Base-by-base conservation (phyloP, 1,139 yeast species). In the Hyphopichia burtonii region DNA sequence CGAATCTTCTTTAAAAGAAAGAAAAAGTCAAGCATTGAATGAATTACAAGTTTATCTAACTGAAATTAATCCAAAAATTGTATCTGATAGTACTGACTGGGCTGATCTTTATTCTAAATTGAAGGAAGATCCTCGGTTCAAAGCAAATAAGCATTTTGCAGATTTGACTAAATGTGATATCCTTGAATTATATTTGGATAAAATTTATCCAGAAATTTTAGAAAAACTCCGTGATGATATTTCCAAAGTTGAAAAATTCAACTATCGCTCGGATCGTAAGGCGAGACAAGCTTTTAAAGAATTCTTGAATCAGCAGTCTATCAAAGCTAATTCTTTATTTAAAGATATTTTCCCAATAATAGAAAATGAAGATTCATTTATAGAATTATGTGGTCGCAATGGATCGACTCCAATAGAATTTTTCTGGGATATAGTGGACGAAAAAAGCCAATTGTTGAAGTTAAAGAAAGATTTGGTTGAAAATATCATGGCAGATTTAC, bases 341-440 rank as follows among this genome's bases (percentile, higher is more conserved):
- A 65, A 63, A 42, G 82, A 82, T 20, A 56, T 87, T 6, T 69
- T 78, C 31, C 69, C 77, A 0, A 44, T 58, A 3, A 54, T 90
- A 1, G 81, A 80, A 49, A 74, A 77, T 23, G 85, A 85, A 45
- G 73, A 69, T 41, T 66, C 81, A 15, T 89, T 85, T 54, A 58
- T 76, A 14, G 80, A 76, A 18, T 53, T 89, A 34, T 74, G 90
- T 46, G 96, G 96, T 0, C 74, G 91, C 44, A 73, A 80, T 35
- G 97, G 97, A 0, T 89, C 97, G 0, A 74, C 82, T 1, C 86
- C 96, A 0, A 57, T 85, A 31, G 96, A 90, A 46, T 63, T 88
- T 36, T 88, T 86, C 54, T 78, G 89, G 80, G 96, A 91, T 58
- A 58, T 77, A 1, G 74, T 85, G 2, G 91, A 86, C 51, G 84